Evolutionary conservation across 2,329 filamentous ascomycete genomes (phyloP).

Genomic region (Trichoderma sp.): DNA sequence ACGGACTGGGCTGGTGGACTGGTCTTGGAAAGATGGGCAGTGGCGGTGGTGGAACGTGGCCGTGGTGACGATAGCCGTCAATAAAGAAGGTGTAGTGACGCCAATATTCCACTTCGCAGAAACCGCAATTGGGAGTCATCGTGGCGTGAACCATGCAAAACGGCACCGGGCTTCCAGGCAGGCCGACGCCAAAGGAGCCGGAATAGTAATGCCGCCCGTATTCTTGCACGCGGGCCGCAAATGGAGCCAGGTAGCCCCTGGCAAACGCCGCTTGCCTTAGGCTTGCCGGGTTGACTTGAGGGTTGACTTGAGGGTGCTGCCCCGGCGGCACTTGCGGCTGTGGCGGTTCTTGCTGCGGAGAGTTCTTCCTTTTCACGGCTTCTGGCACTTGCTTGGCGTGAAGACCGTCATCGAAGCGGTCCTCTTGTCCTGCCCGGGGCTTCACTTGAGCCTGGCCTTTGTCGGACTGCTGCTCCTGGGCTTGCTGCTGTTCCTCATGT

Average conservation of each 20-base stretch:
- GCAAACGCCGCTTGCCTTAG: slow-evolving; percentile 12
- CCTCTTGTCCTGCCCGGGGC: not conserved
- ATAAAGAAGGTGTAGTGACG: slow-evolving; percentile 9
- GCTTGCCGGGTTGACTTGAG: not conserved
- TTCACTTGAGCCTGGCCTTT: not conserved
- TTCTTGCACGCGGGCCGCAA: not conserved
- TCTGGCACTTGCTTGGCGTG: not conserved
- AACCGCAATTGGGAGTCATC: not conserved
- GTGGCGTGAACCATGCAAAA: not conserved
- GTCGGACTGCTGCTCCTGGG: not conserved
- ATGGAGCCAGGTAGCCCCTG: not conserved
- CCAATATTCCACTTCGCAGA: slow-evolving; percentile 22
- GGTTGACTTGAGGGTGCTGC: not conserved
- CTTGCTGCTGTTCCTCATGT: not conserved
- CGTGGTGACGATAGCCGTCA: not conserved
- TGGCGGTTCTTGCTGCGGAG: not conserved
- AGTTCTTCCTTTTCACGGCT: not conserved
- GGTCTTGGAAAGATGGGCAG: slow-evolving; percentile 8
- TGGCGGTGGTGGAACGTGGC: slow-evolving; percentile 12
- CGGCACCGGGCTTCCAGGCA: not conserved
- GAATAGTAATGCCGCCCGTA: not conserved
- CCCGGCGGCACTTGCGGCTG: not conserved
- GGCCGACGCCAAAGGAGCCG: not conserved
- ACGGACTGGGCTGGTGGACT: slow-evolving; percentile 5
- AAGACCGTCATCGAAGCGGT: not conserved